Evolutionary conservation across 441 rosid genomes (phyloP).

Genomic region (Jatropha podagrica): DNA sequence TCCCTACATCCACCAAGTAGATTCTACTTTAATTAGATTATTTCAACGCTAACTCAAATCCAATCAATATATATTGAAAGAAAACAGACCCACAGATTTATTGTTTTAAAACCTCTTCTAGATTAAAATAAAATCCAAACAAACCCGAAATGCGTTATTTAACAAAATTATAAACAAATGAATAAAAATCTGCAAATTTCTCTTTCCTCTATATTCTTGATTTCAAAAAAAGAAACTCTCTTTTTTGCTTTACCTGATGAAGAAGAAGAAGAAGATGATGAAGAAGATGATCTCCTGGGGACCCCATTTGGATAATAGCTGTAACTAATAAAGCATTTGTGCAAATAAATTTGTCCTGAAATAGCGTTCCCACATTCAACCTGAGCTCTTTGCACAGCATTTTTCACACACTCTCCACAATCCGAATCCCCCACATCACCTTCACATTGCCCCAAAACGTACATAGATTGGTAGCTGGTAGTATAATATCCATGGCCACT

Average conservation of each 20-base stretch:
- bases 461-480: conserved; percentile 63
- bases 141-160: not conserved
- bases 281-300: conserved; percentile 66
- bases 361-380: conserved; percentile 91
- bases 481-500: conserved; percentile 75
- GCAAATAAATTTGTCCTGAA: conserved; percentile 87
- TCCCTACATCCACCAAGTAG: conserved; percentile 36
- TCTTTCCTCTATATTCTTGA: not conserved
- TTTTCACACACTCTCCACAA: conserved; percentile 76
- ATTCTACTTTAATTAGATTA: not conserved
- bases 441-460: conserved; percentile 86
- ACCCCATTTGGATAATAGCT: conserved; percentile 85
- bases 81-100: conserved; percentile 10
- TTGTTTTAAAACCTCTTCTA: not conserved
- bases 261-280: conserved; percentile 41
- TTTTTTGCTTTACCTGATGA: conserved; percentile 49
- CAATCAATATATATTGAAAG: not conserved
- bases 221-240: not conserved
- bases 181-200: conserved; percentile 3
- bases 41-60: not conserved
- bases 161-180: conserved; percentile 1
- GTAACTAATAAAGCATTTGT: conserved; percentile 87
- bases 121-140: not conserved
- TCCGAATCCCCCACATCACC: conserved; percentile 97
- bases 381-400: conserved; percentile 82